Base-by-base conservation (phyloP, 2,329 filamentous ascomycete genomes). In the Cyphellophora europaea region DNA sequence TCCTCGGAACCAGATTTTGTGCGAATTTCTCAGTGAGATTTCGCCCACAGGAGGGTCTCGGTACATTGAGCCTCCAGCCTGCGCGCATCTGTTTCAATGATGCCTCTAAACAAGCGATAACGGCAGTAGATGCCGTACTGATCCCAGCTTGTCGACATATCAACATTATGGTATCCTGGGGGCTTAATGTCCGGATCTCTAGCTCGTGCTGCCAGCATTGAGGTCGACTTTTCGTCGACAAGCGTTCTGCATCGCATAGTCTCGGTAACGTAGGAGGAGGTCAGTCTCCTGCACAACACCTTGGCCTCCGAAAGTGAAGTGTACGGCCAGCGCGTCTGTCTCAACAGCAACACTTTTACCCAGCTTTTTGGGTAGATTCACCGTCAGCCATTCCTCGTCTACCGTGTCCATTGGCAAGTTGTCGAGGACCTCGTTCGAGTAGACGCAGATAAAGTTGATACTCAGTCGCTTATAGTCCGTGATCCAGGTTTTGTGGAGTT, bases 371-470 rank as follows among this genome's bases (percentile, higher is more conserved):
- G 62, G 58, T 35, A 54, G 36, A 33, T 62, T 58, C 19, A 53
- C 53, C 27, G 61, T 56, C 15, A 61, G 57, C 39, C 62, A 61
- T 40, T 63, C 61, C 31, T 69, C 59, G 48, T 71, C 68, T 34
- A 67, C 66, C 12, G 64, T 57, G 3, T 60, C 49, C 16, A 68
- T 61, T 3, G 69, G 66, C 21, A 67, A 56, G 36, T 68, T 61
- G 19, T 54, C 52, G n/a, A 61, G 57, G 28, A 71, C 65, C 44
- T 74, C 69, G 18, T 56, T 56, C n/a, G 69, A 68, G 56, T 66
- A 63, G 32, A 76, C 62, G 28, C 66, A 68, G 27, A 69, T 57
- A 42, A 77, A 70, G 44, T 73, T 71, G 18, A 70, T 65, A 31
- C 67, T 72, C 47, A 72, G 62, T 15, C 68, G 59, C 33, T 60